phyloP scores from a whole-genome alignment of 179 eudicot species.

The Monotropa hypopitys region DNA sequence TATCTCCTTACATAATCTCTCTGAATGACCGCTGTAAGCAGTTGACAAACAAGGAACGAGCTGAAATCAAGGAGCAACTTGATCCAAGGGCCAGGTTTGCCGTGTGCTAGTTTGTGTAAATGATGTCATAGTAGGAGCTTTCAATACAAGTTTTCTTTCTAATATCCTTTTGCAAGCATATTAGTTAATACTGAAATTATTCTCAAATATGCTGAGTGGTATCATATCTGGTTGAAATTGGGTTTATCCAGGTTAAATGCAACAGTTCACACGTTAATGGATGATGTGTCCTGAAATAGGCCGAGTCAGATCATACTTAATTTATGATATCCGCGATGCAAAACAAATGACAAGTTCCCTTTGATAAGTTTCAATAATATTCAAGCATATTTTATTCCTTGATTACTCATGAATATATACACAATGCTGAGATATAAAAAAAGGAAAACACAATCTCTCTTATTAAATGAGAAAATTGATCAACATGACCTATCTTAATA shows the following conservation, averaged over 20 bases:
- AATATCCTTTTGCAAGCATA: background rate
- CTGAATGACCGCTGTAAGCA: slow-evolving; percentile 79
- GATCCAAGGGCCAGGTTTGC: slow-evolving; percentile 72
- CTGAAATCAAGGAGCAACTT: slow-evolving; percentile 40
- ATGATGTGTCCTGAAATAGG: background rate
- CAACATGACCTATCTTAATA: no score
- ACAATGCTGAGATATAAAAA: no score
- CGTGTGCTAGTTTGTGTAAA: background rate
- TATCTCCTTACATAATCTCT: slow-evolving; percentile 74
- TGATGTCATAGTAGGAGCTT: background rate
- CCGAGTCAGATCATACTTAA: background rate
- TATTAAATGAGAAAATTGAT: no score
- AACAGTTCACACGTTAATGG: background rate
- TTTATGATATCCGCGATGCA: background rate
- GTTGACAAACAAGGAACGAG: slow-evolving; percentile 39
- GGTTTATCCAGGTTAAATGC: background rate
- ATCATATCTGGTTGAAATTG: background rate
- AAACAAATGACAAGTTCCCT: background rate
- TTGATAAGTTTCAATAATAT: no score
- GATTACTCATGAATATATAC: no score
- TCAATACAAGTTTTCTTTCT: background rate
- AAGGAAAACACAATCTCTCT: no score
- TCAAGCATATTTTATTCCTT: no score
- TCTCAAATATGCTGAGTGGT: background rate
- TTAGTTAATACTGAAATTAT: background rate